A percentile compares a stretch with the other conserved stretches of the same genome.
These are phyloP conservation scores for Neoscytalidium dimidiatum DNA, from an alignment of 2,329 filamentous ascomycete species.

Conservation along the genomic window DNA sequence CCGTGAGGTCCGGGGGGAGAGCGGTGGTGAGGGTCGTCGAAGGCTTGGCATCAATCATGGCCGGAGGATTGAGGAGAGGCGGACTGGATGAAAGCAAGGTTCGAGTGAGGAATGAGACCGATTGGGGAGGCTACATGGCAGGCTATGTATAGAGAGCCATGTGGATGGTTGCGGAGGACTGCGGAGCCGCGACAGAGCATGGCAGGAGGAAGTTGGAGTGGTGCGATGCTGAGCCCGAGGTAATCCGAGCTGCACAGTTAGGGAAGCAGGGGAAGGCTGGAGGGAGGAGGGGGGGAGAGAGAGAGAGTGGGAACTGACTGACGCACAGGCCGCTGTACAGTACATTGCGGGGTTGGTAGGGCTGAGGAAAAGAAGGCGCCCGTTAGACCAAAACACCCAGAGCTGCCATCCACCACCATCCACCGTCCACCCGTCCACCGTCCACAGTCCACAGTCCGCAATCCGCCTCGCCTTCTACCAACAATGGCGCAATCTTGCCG, in stretches of 20 bases:
- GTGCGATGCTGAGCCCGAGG: slow-evolving; percentile 8
- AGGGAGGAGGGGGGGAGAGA: too few relatives aligned
- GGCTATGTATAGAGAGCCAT: background rate
- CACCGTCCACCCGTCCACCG: too few relatives aligned
- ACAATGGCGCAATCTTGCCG: too few relatives aligned
- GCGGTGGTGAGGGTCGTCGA: slow-evolving; percentile 55
- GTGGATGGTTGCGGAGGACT: background rate
- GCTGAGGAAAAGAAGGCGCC: background rate
- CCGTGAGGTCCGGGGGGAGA: slow-evolving; percentile 52
- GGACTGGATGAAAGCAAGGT: background rate
- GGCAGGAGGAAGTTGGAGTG: background rate
- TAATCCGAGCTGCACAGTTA: background rate
- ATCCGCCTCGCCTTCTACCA: too few relatives aligned
- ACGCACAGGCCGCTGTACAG: slow-evolving; percentile 1
- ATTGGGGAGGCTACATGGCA: background rate
- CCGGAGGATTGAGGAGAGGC: background rate
- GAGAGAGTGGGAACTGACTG: too few relatives aligned
- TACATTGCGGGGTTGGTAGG: slow-evolving; percentile 5
- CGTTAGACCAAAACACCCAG: too few relatives aligned
- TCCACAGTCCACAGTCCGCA: too few relatives aligned
- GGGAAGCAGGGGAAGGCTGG: background rate
- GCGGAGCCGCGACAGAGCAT: background rate
- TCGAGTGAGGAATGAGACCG: background rate
- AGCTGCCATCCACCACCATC: too few relatives aligned
- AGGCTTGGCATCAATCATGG: background rate